These are phyloP conservation scores for Cornus controversa DNA, from an alignment of 148 eudicot genomes.

Conservation along the genomic window DNA sequence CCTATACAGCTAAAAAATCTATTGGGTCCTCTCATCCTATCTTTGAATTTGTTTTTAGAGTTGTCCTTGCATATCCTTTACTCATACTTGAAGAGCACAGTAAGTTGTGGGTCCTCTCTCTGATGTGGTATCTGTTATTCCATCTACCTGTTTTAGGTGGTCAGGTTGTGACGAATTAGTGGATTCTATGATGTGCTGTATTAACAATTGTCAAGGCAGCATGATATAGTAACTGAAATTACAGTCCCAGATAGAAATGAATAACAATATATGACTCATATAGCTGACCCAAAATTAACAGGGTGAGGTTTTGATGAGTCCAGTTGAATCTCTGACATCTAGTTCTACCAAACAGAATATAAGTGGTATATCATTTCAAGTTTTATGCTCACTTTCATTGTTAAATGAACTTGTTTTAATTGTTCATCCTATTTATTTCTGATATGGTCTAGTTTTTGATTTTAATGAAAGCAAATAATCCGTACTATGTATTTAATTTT, in stretches of 20 bases:
- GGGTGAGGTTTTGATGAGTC: no score
- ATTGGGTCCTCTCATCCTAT: not conserved
- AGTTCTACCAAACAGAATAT: no score
- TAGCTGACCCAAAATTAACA: not conserved
- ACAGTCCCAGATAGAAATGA: not conserved
- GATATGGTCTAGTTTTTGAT: no score
- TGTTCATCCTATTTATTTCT: no score
- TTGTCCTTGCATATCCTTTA: not conserved
- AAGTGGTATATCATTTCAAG: no score
- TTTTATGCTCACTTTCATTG: no score
- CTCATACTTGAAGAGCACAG: not conserved
- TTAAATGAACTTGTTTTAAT: no score
- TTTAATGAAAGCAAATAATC: no score
- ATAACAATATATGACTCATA: not conserved
- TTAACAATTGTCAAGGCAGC: not conserved
- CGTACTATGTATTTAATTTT: no score
- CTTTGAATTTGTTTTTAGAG: not conserved
- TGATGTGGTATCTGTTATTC: not conserved
- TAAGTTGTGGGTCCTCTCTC: not conserved
- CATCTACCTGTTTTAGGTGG: not conserved
- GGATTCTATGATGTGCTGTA: not conserved
- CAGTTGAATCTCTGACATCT: not conserved
- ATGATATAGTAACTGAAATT: not conserved
- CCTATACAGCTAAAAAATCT: not conserved
- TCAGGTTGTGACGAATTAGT: not conserved